Conservation (phyloP, 352 stramenopile species). For the Poterioochromonas sp. region DNA sequence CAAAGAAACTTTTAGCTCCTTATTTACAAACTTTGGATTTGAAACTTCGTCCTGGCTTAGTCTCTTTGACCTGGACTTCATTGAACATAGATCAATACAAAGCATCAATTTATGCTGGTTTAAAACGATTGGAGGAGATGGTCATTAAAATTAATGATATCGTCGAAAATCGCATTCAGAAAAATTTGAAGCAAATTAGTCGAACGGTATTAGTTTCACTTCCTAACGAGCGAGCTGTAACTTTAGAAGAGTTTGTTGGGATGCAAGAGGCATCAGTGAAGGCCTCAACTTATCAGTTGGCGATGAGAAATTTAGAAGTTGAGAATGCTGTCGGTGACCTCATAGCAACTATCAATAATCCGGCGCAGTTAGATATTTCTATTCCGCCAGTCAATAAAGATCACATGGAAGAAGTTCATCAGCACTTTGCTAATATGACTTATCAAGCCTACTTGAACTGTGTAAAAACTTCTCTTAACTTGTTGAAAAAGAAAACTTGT, state of each 20-base stretch:
- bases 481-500: constrained; percentile 91
- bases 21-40: constrained; percentile 98
- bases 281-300: constrained; percentile 70
- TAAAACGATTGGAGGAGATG: constrained; percentile 90
- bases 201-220: constrained; percentile 94
- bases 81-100: constrained; percentile 99
- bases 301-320: constrained; percentile 95
- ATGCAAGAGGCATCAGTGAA: constrained; percentile 89
- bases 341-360: background rate
- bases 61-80: constrained; percentile 97
- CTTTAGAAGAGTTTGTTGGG: constrained; percentile 90
- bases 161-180: constrained; percentile 97
- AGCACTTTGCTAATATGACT: constrained; percentile 98
- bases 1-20: constrained; percentile 71
- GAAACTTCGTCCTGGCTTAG: constrained; percentile 94
- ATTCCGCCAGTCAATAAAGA: constrained; percentile 79
- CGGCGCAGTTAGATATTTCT: constrained; percentile 73
- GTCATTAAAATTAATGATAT: constrained; percentile 98
- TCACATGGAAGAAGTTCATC: constrained; percentile 87
- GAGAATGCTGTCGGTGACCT: constrained; percentile 78
- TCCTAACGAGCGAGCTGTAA: constrained; percentile 86
- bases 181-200: constrained; percentile 94
- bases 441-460: constrained; percentile 88
- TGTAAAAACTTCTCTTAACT: constrained; percentile 94
- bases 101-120: constrained; percentile 64